phyloP scores from a whole-genome alignment of 148 eudicot genomes.

The Talinum fruticosum region DNA sequence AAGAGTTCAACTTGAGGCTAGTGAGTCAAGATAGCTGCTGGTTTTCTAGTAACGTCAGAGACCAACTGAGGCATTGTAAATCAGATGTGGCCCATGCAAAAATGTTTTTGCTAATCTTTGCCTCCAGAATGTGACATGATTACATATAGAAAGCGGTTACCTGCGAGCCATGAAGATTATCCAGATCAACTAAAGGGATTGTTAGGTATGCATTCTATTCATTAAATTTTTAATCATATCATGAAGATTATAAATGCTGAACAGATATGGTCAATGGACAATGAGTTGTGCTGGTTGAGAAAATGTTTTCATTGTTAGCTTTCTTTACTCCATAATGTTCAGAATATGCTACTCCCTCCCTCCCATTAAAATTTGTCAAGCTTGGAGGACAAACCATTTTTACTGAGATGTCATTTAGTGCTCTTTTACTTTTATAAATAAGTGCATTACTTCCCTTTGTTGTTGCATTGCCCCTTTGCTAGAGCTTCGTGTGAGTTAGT shows the following conservation, averaged over 20 bases:
- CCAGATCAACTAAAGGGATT: neutral
- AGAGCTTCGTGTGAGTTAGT: too few relatives aligned
- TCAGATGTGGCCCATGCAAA: neutral
- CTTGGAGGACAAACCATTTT: neutral
- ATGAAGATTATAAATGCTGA: neutral
- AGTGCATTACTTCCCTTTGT: neutral
- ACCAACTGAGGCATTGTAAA: neutral
- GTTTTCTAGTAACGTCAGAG: neutral
- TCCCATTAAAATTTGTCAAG: neutral
- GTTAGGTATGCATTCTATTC: conserved; percentile 8
- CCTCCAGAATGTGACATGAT: neutral
- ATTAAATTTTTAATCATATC: neutral
- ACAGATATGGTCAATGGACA: too few relatives aligned
- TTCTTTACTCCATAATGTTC: neutral
- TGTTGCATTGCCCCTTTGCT: neutral
- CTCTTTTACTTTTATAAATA: neutral
- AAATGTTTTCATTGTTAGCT: neutral
- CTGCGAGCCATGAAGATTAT: neutral
- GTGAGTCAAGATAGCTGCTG: neutral
- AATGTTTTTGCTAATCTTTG: neutral
- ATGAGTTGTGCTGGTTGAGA: neutral
- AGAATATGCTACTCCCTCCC: neutral
- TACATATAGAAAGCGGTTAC: neutral
- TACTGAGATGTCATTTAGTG: neutral
- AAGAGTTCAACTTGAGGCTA: conserved; percentile 10